A percentile compares a stretch with the other conserved stretches of the same genome.
phyloP scores from a whole-genome alignment of 805 yeast species.

The Myxozyma neotropica region DNA sequence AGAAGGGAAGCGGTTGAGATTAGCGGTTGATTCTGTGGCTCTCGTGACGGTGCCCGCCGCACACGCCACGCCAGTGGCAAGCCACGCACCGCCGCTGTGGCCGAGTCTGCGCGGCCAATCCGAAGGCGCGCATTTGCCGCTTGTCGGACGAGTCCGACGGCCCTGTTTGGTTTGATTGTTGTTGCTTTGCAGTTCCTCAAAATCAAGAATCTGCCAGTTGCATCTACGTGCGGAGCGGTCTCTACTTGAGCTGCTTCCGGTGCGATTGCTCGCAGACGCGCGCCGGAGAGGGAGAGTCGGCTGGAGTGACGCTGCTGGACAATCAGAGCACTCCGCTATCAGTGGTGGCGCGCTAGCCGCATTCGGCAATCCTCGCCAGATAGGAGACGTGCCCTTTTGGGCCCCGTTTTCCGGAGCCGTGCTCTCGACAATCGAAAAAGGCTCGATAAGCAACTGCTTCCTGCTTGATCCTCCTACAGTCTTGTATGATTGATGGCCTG shows the following conservation, averaged over 20 bases:
- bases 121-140: background rate
- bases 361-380: background rate
- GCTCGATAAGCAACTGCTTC: background rate
- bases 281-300: too few relatives aligned
- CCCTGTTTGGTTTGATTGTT: background rate
- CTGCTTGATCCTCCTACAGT: too few relatives aligned
- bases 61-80: background rate
- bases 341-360: too few relatives aligned
- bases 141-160: background rate
- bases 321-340: too few relatives aligned
- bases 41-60: constrained; percentile 1
- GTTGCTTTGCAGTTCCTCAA: too few relatives aligned
- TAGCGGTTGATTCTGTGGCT: background rate
- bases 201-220: too few relatives aligned
- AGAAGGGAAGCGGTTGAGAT: background rate
- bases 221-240: too few relatives aligned
- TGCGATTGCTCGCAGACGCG: too few relatives aligned
- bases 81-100: constrained; percentile 1
- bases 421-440: background rate
- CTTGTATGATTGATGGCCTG: too few relatives aligned
- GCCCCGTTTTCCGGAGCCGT: background rate
- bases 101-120: constrained; percentile 5
- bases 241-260: too few relatives aligned
- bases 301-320: too few relatives aligned
- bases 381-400: background rate